Base-by-base conservation (phyloP, 805 yeast genomes). In the Pichia membranifaciens region DNA sequence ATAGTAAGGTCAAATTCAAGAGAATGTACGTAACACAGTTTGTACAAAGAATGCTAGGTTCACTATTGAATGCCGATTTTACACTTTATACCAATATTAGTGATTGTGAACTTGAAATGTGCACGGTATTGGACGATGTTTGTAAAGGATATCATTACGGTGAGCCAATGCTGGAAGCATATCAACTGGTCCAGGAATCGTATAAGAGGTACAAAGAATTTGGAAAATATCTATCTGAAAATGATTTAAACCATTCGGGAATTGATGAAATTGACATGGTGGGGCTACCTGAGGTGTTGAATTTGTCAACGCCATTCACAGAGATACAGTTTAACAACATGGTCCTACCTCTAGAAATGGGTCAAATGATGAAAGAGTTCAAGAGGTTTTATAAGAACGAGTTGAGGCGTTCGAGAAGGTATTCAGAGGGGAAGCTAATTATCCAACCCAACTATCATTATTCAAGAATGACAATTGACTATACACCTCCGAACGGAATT, bases 91-190 rank as follows among this genome's bases (percentile, higher is more conserved):
- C 43, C 4, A 44, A 44, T 21, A 44, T 44, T 10, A n/a, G 18
- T 15, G 49, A 45, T 20, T 41, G 49, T 41, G 49, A 45, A 23
- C n/a, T 18, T 20, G 49, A 45, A 36, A 18, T 40, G 15, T 13
- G 10, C 2, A 17, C 15, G 5, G 4, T 9, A 15, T 16, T 44
- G 15, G 43, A 39, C 31, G 6, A 9, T 3, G 2, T 43, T 4
- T 25, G 15, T 36, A 17, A 18, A 41, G 34, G 15, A 6, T 31
- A 29, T 17, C 35, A 40, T 6, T 40, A 16, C 29, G 43, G 36
- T 5, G 29, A 29, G 13, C 15, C 35, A 10, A n/a, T 40, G 12
- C 4, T 15, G 20, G 22, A 29, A 8, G 13, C 20, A 4, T 41
- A 6, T 5, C n/a, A 13, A 4, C 25, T 29, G 5, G 6, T 41